phyloP scores from a whole-genome alignment of 768 basidiomycete genomes.

The Scleroderma bovista region DNA sequence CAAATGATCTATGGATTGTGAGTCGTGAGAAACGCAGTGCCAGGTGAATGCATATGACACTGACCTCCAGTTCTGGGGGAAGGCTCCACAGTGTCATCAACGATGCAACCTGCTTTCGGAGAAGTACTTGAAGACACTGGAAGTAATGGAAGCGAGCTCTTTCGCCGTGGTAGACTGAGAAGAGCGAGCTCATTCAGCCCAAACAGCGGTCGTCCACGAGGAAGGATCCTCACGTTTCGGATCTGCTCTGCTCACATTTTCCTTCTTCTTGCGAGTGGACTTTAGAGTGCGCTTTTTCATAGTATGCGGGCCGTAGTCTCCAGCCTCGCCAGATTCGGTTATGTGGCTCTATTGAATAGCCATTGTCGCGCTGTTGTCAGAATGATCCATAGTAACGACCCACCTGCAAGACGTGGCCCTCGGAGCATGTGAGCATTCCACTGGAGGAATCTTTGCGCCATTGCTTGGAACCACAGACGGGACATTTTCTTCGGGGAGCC shows the following conservation, averaged over 20 bases:
- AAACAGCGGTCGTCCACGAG: background rate
- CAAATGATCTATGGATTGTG: conserved; percentile 50
- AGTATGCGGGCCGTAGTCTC: conserved; percentile 54
- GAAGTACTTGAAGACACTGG: conserved; percentile 76
- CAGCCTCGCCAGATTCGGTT: conserved; percentile 71
- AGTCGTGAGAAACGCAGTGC: conserved; percentile 3
- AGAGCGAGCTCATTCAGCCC: background rate
- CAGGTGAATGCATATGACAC: conserved; percentile 8
- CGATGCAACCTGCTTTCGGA: conserved; percentile 70
- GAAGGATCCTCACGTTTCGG: conserved; percentile 43
- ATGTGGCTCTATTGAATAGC: conserved; percentile 60
- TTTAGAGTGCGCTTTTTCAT: conserved; percentile 65
- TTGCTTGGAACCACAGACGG: conserved; percentile 74
- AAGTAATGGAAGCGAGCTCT: conserved; percentile 76
- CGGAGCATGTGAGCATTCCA: conserved; percentile 80
- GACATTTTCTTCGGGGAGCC: conserved; percentile 63
- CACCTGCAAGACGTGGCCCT: conserved; percentile 89
- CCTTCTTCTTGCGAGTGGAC: conserved; percentile 48
- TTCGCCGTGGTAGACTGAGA: conserved; percentile 76
- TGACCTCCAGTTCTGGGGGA: conserved; percentile 75
- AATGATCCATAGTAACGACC: conserved; percentile 9
- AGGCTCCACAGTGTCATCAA: conserved; percentile 61
- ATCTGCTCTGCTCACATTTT: conserved; percentile 46
- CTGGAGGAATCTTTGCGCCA: conserved; percentile 85
- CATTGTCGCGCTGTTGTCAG: background rate